Base-by-base conservation (phyloP, 2,329 filamentous ascomycete species). In the Sclerotinia nivalis region DNA sequence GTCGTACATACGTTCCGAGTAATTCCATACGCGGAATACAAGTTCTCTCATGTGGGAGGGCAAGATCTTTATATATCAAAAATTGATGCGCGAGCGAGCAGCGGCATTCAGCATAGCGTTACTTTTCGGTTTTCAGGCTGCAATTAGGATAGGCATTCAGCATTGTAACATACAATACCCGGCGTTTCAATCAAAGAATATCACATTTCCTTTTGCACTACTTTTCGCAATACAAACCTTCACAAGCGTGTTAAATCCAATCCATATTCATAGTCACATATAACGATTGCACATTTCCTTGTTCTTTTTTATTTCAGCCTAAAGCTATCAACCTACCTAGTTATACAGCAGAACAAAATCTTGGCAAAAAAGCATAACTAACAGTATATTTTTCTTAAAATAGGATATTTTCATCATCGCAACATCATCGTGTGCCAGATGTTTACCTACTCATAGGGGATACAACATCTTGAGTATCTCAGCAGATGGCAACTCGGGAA, bases 361-460 rank as follows among this genome's bases (percentile, higher is more conserved):
- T 50, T 62, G 60, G 45, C 45, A n/a, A 62, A 37, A 59, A 50
- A 60, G 43, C 28, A 55, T 47, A 58, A 60, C 60, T 66, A 69
- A 69, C 50, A 18, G 12, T 40, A 50, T 13, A 45, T 15, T 12
- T 40, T 10, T 40, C n/a, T 43, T 37, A n/a, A 47, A 66, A 66
- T 66, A 89, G 88, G 88, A 89, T 78, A 83, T 91, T 73, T 87
- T 91, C 77, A 82, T 91, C 74, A 91, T 91, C 73, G 80, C 87
- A 56, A 88, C 88, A 12, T 90, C 90, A 20, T 91, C 89, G 1
- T 93, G 91, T 78, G 83, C 88, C 15, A 85, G 89, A 66, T 85
- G 89, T 71, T 75, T 93, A 62, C 90, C 90, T 15, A 84, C 84
- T 49, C 84, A 87, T 72, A 81, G 89, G 69, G 91, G 91, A 13